Evolutionary conservation across 805 yeast species (phyloP), one percentile per base, ranked within the genome.

Genomic region (Saturnispora dispora): DNA sequence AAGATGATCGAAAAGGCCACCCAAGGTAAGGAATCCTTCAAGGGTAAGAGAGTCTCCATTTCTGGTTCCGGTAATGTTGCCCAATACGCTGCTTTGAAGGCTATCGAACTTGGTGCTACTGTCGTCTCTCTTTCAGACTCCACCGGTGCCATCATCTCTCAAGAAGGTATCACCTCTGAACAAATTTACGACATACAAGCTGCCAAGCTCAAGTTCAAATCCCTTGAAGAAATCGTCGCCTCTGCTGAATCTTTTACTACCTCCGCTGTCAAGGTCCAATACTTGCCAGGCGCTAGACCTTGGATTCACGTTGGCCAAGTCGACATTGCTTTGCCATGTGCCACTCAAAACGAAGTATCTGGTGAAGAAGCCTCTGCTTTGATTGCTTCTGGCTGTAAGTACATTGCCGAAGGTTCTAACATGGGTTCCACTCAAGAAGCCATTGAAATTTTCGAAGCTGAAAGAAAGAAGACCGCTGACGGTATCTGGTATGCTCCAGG

Each of bases 51-150:
- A 69, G 98, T 93, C 62, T 90, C 96, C 65, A 82, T 91, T 67
- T 90, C 97, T 54, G 99, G 99, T 71, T 84, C 96, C 59, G 99
- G 99, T 75, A 91, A 91, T 75, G 99, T 91, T 70, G 99, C 99
- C 55, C 99, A 91, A 78, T 91, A 80, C 76, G 99, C 99, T 65
- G 99, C 99, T 53, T 79, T 91, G 70, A 91, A 91, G 81, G 95
- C 85, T 59, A 88, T 91, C 58, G 97, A 93, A 78, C 82, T 93
- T 63, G 99, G 99, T 63, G 97, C 95, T 65, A 83, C 81, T 57
- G 98, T 91, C 64, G 86, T 91, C 49, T 88, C 96, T 37, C 78
- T 91, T 60, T 88, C 96, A 54, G 99, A 91, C 75, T 91, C 98
- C 52, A 85, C 85, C 76, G 99, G 99, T 73, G 63, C 90, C 54